Conservation (phyloP, 129 eudicot genomes). For the Lactuca saligna region DNA sequence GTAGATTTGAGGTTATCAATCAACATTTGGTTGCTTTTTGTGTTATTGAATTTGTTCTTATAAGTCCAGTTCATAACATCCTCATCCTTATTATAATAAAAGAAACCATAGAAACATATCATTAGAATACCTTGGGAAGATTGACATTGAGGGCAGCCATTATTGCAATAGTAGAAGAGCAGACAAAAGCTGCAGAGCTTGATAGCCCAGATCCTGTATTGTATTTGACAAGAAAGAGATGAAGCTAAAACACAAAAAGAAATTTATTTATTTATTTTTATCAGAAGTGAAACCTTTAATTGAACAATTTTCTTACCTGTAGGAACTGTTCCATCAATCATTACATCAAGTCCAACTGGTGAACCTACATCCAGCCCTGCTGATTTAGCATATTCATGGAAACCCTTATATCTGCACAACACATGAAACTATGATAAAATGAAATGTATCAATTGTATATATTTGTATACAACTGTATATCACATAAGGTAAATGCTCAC, state of each 20-base stretch:
- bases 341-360: slow-evolving; percentile 87
- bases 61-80: too few relatives aligned
- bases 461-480: not conserved
- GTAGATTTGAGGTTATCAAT: too few relatives aligned
- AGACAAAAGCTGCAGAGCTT: slow-evolving; percentile 98
- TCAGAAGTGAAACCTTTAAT: not conserved
- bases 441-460: not conserved
- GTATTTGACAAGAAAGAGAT: slow-evolving; percentile 8
- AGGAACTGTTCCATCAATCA: slow-evolving; percentile 96
- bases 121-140: slow-evolving; percentile 69
- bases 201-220: slow-evolving; percentile 88
- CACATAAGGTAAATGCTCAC: slow-evolving; percentile 40
- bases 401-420: slow-evolving; percentile 83
- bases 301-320: slow-evolving; percentile 50
- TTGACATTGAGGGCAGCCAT: slow-evolving; percentile 76
- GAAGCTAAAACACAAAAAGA: slow-evolving; percentile 3
- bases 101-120: not conserved
- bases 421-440: slow-evolving; percentile 3
- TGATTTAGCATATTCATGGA: slow-evolving; percentile 74
- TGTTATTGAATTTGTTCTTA: too few relatives aligned
- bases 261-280: not conserved
- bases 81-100: too few relatives aligned
- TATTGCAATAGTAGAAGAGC: slow-evolving; percentile 93
- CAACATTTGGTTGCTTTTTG: too few relatives aligned
- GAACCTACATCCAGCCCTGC: slow-evolving; percentile 66